A percentile compares a stretch with the other conserved stretches of the same genome.
These are phyloP conservation scores for Viola pubescens DNA, from an alignment of 441 rosid species.

Conservation along the genomic window DNA sequence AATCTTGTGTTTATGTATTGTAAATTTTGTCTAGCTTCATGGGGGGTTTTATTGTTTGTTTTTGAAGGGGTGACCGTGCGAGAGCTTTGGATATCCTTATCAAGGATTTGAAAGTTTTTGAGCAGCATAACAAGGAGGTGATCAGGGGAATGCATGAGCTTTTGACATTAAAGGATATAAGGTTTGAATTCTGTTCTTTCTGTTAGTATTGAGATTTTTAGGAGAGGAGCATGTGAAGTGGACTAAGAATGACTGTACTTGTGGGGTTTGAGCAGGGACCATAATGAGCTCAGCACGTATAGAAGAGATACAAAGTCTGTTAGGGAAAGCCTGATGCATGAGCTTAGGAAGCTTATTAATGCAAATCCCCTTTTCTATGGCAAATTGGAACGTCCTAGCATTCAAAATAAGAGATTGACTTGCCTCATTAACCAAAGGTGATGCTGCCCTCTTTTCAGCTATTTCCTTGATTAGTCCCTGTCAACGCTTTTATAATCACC, in stretches of 20 bases:
- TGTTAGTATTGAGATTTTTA: background rate
- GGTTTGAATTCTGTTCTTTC: constrained; percentile 18
- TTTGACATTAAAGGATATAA: constrained; percentile 40
- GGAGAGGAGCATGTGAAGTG: background rate
- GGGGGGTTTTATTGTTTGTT: background rate
- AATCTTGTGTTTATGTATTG: background rate
- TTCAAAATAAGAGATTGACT: constrained; percentile 36
- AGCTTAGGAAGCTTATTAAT: constrained; percentile 41
- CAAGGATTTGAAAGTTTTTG: constrained; percentile 47
- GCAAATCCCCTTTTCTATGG: constrained; percentile 41
- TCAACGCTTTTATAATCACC: too few relatives aligned
- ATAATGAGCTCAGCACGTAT: constrained; percentile 35
- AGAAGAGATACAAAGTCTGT: constrained; percentile 40
- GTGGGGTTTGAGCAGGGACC: constrained; percentile 32
- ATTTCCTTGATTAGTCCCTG: too few relatives aligned
- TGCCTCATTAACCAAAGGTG: constrained; percentile 53
- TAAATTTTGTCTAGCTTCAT: background rate
- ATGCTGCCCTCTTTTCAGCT: background rate
- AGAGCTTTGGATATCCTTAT: constrained; percentile 51
- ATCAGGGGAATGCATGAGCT: constrained; percentile 45
- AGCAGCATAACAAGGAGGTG: constrained; percentile 29
- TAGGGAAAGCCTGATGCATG: constrained; percentile 31
- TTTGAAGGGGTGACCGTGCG: constrained; percentile 35
- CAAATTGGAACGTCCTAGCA: constrained; percentile 42
- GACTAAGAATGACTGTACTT: constrained; percentile 6